phyloP scores from a whole-genome alignment of 805 yeast species.

The Brettanomyces custersianus region DNA sequence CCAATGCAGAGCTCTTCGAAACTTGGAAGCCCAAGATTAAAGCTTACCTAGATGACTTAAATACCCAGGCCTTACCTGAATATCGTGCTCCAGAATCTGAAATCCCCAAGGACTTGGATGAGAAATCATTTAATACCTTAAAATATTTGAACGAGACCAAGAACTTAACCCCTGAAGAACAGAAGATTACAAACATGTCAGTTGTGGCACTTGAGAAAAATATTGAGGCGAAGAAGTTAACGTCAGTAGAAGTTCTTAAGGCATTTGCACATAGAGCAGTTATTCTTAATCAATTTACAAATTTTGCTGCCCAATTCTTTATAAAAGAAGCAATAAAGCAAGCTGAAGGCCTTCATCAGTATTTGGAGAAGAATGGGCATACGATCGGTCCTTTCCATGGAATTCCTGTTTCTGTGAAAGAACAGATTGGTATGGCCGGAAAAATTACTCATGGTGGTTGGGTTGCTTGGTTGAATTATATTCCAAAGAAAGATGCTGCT shows the following conservation, averaged over 20 bases:
- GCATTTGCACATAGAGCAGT: constrained; percentile 63
- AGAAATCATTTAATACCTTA: constrained; percentile 27
- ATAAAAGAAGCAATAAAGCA: constrained; percentile 52
- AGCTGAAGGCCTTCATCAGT: constrained; percentile 51
- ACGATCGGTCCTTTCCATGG: constrained; percentile 64
- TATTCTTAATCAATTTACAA: constrained; percentile 53
- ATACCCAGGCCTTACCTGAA: constrained; percentile 17
- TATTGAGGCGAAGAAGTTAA: constrained; percentile 37
- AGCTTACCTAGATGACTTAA: constrained; percentile 27
- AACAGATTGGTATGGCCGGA: constrained; percentile 48
- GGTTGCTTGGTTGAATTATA: constrained; percentile 41
- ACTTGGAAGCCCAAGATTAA: constrained; percentile 40
- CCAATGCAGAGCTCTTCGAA: constrained; percentile 31
- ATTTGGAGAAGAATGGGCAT: constrained; percentile 36
- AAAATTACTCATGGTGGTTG: constrained; percentile 52
- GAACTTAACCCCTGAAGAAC: constrained; percentile 26
- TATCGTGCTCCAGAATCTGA: constrained; percentile 22
- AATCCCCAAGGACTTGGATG: constrained; percentile 27
- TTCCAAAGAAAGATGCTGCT: constrained; percentile 37
- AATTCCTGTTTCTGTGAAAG: constrained; percentile 59
- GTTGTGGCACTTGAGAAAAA: constrained; percentile 33
- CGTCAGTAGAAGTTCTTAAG: constrained; percentile 43
- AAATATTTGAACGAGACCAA: constrained; percentile 27
- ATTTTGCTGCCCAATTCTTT: constrained; percentile 44
- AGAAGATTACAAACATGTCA: constrained; percentile 33